phyloP scores from a whole-genome alignment of 1,284 basidiomycete genomes.

The Kalmanozyma brasiliensis region DNA sequence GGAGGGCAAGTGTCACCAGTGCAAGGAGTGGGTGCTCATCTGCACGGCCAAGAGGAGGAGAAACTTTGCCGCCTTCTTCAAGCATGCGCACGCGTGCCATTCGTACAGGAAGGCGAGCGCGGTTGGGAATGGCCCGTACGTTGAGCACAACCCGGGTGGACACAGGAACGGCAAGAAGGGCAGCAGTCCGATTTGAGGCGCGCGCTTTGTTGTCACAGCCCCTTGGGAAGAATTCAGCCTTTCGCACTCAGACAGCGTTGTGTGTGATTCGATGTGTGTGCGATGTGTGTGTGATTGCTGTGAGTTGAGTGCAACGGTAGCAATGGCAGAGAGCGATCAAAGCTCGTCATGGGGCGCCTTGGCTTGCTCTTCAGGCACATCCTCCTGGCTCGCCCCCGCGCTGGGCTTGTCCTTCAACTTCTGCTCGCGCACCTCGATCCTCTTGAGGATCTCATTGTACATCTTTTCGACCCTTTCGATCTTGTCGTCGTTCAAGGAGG shows the following conservation, averaged over 20 bases:
- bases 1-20: conserved; percentile 56
- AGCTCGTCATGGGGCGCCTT: conserved; percentile 25
- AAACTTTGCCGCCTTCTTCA: conserved; percentile 56
- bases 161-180: conserved; percentile 41
- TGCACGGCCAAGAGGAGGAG: conserved; percentile 53
- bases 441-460: conserved; percentile 34
- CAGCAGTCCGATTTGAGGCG: conserved; percentile 4
- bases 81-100: conserved; percentile 51
- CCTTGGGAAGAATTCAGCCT: too few species aligned
- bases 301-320: neutral
- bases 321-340: conserved; percentile 1
- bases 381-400: neutral
- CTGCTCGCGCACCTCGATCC: conserved; percentile 30
- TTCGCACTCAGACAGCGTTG: too few species aligned
- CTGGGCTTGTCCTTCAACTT: conserved; percentile 10
- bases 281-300: neutral
- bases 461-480: conserved; percentile 39
- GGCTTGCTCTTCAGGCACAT: neutral
- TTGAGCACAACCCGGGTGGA: conserved; percentile 51
- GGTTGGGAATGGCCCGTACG: conserved; percentile 49
- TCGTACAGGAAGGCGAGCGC: conserved; percentile 50
- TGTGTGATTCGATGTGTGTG: neutral
- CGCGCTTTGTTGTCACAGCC: too few species aligned
- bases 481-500: conserved; percentile 34
- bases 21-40: conserved; percentile 56